Evolutionary conservation across 352 stramenopile species (phyloP).

Genomic region (Globisporangium splendens): DNA sequence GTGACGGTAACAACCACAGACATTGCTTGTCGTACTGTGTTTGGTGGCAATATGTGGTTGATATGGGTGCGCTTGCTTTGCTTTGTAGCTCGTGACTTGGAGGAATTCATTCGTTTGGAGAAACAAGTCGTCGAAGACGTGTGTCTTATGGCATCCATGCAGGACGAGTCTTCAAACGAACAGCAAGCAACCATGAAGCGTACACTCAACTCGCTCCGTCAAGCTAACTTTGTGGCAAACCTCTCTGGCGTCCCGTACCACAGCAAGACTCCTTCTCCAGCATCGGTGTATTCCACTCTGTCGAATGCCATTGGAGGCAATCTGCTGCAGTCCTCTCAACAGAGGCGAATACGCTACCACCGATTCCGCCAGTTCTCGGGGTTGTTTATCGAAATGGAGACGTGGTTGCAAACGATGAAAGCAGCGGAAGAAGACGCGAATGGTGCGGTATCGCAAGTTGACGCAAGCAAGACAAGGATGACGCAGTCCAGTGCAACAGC

Average conservation of each 20-base stretch:
- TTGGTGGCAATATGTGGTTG: neutral
- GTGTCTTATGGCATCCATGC: conserved; percentile 16
- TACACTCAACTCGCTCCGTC: neutral
- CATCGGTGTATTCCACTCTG: conserved; percentile 7
- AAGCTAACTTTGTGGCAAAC: conserved; percentile 8
- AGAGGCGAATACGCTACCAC: conserved; percentile 11
- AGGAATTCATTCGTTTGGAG: conserved; percentile 31
- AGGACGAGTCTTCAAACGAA: neutral
- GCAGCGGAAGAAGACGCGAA: neutral
- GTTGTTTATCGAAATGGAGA: conserved; percentile 27
- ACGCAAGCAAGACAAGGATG: conserved; percentile 13
- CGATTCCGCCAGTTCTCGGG: conserved; percentile 28
- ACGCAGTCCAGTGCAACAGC: neutral
- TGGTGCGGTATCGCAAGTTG: neutral
- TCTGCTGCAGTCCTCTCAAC: neutral
- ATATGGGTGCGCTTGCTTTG: neutral
- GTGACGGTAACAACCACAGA: neutral
- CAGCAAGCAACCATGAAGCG: neutral
- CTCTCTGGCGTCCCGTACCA: neutral
- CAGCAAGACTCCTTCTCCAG: neutral
- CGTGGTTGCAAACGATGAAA: conserved; percentile 14
- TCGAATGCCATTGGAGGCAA: neutral
- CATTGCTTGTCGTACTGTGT: no score
- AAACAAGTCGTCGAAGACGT: conserved; percentile 29
- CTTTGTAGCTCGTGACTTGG: conserved; percentile 23